Percentiles rank a stretch among this genome's conserved stretches.
Conservation (phyloP, 805 yeast genomes). For the Starmerella khaoyaiensis region DNA sequence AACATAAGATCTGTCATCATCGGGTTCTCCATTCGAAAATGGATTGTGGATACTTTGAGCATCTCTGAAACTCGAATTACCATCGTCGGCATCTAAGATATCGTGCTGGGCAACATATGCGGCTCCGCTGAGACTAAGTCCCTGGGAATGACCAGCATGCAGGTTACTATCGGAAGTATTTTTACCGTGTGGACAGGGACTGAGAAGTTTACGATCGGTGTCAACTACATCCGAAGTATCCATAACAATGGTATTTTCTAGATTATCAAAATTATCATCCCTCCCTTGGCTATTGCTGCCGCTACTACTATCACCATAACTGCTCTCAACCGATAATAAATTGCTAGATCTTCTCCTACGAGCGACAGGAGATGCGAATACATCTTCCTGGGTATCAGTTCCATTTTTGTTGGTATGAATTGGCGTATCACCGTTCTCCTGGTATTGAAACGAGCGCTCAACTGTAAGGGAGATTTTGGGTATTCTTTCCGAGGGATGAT, state of each 20-base stretch:
- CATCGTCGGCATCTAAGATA: slow-evolving; percentile 1
- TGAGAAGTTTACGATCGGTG: no score
- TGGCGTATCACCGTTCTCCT: slow-evolving; percentile 5
- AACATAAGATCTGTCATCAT: not conserved
- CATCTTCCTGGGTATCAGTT: slow-evolving; percentile 1
- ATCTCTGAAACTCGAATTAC: not conserved
- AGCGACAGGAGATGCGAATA: slow-evolving; percentile 1
- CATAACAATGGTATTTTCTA: no score
- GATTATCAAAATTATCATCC: no score
- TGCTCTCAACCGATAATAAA: no score
- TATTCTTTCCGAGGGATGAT: no score
- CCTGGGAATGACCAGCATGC: no score
- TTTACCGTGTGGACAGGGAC: no score
- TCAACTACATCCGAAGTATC: no score
- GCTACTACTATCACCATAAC: no score
- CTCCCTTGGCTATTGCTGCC: no score
- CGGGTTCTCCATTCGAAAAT: not conserved
- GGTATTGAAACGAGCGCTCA: slow-evolving; percentile 9
- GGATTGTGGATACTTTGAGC: not conserved
- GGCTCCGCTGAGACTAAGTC: slow-evolving; percentile 12
- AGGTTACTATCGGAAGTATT: no score
- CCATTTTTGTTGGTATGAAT: not conserved
- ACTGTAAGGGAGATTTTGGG: slow-evolving; percentile 5
- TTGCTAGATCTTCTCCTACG: no score
- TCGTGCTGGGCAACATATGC: slow-evolving; percentile 11